Evolutionary conservation across 352 stramenopile genomes (phyloP).

Genomic region (Pythium scleroteichum): DNA sequence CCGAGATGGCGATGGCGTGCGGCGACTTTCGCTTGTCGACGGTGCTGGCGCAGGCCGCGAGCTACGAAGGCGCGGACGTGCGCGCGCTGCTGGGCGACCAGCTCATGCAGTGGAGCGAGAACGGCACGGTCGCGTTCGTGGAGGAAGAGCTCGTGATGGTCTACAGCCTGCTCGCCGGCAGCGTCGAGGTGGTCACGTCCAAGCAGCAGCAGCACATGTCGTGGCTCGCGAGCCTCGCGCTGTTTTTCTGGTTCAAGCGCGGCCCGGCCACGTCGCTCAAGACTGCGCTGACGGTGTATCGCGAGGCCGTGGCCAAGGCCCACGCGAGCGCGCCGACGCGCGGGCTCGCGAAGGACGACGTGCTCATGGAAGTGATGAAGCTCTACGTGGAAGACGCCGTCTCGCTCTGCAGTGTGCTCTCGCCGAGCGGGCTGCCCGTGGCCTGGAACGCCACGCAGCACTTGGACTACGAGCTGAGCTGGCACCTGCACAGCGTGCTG

Average conservation of each 20-base stretch:
- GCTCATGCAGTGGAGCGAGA: constrained; percentile 34
- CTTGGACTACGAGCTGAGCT: constrained; percentile 78
- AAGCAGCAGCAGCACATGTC: constrained; percentile 19
- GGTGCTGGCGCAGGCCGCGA: constrained; percentile 37
- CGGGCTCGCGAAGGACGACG: constrained; percentile 21
- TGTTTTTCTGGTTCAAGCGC: constrained; percentile 44
- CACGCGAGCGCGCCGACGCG: constrained; percentile 12
- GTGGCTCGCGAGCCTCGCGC: constrained; percentile 40
- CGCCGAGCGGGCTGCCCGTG: constrained; percentile 25
- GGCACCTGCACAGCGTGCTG: constrained; percentile 76
- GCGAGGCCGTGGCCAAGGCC: constrained; percentile 23
- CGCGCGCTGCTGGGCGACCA: constrained; percentile 33
- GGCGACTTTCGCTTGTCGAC: constrained; percentile 45
- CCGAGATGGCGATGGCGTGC: constrained; percentile 32
- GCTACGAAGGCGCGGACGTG: constrained; percentile 34
- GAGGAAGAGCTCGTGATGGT: constrained; percentile 36
- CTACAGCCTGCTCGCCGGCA: constrained; percentile 40
- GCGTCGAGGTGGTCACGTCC: constrained; percentile 36
- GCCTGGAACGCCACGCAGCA: constrained; percentile 25
- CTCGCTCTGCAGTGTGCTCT: constrained; percentile 31
- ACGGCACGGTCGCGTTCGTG: constrained; percentile 31
- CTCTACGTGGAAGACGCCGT: constrained; percentile 32
- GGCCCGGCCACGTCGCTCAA: constrained; percentile 32
- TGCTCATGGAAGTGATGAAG: constrained; percentile 42
- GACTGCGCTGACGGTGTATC: constrained; percentile 31